phyloP scores from a whole-genome alignment of 2,329 filamentous ascomycete species.

The Scleromitrula shiraiana region DNA sequence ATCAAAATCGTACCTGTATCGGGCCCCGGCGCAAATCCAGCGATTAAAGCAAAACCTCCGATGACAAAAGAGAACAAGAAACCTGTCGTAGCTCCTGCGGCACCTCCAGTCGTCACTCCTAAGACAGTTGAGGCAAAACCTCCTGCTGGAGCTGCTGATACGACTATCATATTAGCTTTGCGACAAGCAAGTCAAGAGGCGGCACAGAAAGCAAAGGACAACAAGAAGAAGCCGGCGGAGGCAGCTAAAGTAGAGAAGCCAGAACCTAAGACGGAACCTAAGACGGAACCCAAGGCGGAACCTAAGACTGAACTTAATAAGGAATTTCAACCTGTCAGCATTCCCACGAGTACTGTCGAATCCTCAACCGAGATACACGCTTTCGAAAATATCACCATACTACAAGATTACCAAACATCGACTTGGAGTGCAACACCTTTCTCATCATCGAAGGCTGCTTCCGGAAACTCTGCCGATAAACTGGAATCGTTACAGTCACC shows the following conservation, averaged over 20 bases:
- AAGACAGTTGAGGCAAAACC: conserved; percentile 13
- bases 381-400: conserved; percentile 11
- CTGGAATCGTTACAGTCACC: conserved; percentile 22
- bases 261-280: conserved; percentile 5
- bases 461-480: conserved; percentile 11
- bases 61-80: conserved; percentile 27
- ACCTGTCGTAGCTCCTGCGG: conserved; percentile 22
- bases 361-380: conserved; percentile 5
- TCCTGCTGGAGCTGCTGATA: conserved; percentile 17
- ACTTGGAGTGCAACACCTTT: conserved; percentile 20
- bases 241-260: neutral
- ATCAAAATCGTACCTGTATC: conserved; percentile 25
- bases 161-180: conserved; percentile 36
- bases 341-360: conserved; percentile 13
- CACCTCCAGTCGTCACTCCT: conserved; percentile 14
- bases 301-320: too few relatives aligned
- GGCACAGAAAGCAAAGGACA: conserved; percentile 54
- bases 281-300: conserved; percentile 14
- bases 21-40: conserved; percentile 14
- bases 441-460: neutral
- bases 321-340: conserved; percentile 10
- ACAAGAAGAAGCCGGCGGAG: conserved; percentile 34
- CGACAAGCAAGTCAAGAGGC: conserved; percentile 56
- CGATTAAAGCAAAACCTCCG: conserved; percentile 23
- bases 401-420: conserved; percentile 27